phyloP scores from a whole-genome alignment of 2,329 filamentous ascomycete species.

The Exophiala mesophila region DNA sequence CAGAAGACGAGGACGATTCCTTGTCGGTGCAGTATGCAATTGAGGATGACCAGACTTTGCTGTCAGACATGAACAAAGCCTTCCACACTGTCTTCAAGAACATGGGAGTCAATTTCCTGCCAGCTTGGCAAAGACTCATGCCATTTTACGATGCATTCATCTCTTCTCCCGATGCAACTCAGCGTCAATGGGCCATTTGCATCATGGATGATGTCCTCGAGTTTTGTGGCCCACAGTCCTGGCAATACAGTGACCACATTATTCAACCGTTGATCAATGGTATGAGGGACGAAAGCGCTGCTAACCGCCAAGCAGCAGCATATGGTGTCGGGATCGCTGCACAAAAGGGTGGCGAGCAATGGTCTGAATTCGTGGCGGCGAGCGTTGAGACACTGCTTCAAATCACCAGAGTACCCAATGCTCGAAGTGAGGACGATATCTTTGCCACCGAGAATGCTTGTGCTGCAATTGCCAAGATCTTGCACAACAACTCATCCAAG shows the following conservation, averaged over 20 bases:
- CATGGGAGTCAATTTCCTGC: conserved; percentile 77
- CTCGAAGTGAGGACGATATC: conserved; percentile 85
- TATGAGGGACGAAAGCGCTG: conserved; percentile 77
- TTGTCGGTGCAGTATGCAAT: conserved; percentile 86
- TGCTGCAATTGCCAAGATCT: conserved; percentile 91
- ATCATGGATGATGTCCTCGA: conserved; percentile 98
- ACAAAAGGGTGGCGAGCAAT: conserved; percentile 80
- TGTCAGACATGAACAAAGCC: conserved; percentile 99
- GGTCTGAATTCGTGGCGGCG: conserved; percentile 80
- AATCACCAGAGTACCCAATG: conserved; percentile 72
- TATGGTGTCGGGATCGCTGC: conserved; percentile 96
- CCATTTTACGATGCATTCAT: conserved; percentile 83
- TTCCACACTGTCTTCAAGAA: conserved; percentile 99
- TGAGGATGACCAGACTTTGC: conserved; percentile 91
- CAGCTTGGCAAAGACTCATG: conserved; percentile 80
- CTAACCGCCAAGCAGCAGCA: conserved; percentile 90
- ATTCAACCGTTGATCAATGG: conserved; percentile 81
- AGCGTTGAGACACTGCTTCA: conserved; percentile 79
- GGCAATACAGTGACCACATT: conserved; percentile 80
- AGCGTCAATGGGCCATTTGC: conserved; percentile 97
- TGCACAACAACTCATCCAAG: conserved; percentile 79
- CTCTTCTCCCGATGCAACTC: conserved; percentile 67
- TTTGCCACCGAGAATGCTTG: conserved; percentile 98
- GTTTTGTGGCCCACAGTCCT: conserved; percentile 87
- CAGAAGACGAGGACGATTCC: conserved; percentile 84